phyloP scores from a whole-genome alignment of 306 rosid species.

The Prunus dulcis region DNA sequence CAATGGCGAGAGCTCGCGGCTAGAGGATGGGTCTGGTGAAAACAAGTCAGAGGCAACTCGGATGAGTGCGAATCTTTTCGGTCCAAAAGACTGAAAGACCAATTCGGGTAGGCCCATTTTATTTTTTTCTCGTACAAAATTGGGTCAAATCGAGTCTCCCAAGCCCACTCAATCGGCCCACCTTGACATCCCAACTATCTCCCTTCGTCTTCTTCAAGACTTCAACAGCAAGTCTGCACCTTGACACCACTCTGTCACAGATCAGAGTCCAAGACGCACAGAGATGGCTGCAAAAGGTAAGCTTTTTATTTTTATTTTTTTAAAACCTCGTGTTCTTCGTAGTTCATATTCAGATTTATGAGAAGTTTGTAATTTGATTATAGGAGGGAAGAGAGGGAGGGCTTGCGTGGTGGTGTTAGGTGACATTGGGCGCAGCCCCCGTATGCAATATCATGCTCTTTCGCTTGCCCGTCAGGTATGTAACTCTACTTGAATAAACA shows the following conservation, averaged over 20 bases:
- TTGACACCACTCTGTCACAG: neutral
- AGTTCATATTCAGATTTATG: neutral
- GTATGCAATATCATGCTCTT: constrained; percentile 97
- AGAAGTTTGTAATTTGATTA: constrained; percentile 8
- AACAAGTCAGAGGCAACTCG: neutral
- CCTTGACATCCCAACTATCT: neutral
- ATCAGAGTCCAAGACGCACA: neutral
- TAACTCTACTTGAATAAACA: neutral
- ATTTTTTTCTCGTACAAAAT: neutral
- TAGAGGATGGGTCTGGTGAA: neutral
- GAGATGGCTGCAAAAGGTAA: constrained; percentile 14
- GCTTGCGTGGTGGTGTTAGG: constrained; percentile 94
- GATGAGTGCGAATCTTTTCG: neutral
- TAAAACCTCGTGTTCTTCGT: neutral
- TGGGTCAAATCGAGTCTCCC: neutral
- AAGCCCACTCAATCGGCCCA: neutral
- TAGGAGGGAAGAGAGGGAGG: constrained; percentile 57
- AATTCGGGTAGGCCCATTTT: neutral
- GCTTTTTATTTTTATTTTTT: neutral
- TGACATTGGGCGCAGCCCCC: constrained; percentile 94
- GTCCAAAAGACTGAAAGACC: neutral
- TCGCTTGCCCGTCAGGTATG: constrained; percentile 88
- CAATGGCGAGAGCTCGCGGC: neutral
- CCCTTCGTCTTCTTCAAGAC: constrained; percentile 1
- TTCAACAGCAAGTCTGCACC: constrained; percentile 1